phyloP scores from a whole-genome alignment of 2,329 filamentous ascomycete genomes.

The Ceratocystis lukuohia region DNA sequence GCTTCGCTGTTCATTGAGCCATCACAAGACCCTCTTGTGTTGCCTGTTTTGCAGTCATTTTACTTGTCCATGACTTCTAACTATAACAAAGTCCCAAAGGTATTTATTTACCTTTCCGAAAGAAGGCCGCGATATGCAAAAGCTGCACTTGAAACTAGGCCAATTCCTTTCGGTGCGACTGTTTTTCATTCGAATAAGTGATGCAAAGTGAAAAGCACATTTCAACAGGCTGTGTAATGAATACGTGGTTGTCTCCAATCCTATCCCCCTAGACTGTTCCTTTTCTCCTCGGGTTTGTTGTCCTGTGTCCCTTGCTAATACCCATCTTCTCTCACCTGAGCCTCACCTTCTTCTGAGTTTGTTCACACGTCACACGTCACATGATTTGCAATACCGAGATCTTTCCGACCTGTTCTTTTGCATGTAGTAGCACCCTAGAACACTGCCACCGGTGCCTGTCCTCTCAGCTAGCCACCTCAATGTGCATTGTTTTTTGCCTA shows the following conservation, averaged over 20 bases:
- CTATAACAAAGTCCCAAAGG: too few species aligned
- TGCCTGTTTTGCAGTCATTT: not conserved
- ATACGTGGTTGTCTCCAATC: not conserved
- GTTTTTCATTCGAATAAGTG: too few species aligned
- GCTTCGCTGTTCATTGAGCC: too few species aligned
- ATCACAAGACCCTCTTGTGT: not conserved
- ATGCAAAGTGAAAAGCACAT: too few species aligned
- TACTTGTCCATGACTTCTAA: not conserved
- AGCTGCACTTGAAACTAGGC: too few species aligned
- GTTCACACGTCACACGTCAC: not conserved
- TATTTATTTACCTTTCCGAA: too few species aligned
- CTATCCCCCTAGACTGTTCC: not conserved
- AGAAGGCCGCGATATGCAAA: too few species aligned
- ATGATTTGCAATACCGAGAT: slow-evolving; percentile 2
- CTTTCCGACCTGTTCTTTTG: not conserved
- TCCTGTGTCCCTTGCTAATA: not conserved
- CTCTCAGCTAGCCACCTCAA: not conserved
- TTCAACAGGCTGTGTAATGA: too few species aligned
- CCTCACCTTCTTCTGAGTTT: not conserved
- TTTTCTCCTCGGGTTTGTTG: not conserved
- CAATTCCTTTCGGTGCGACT: too few species aligned
- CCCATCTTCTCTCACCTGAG: not conserved
- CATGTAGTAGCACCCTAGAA: not conserved
- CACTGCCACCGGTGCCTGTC: not conserved
- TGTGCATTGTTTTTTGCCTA: not conserved